These are phyloP conservation scores for Pestalotiopsis sp. DNA, from an alignment of 2,329 filamentous ascomycete species.

Conservation along the genomic window DNA sequence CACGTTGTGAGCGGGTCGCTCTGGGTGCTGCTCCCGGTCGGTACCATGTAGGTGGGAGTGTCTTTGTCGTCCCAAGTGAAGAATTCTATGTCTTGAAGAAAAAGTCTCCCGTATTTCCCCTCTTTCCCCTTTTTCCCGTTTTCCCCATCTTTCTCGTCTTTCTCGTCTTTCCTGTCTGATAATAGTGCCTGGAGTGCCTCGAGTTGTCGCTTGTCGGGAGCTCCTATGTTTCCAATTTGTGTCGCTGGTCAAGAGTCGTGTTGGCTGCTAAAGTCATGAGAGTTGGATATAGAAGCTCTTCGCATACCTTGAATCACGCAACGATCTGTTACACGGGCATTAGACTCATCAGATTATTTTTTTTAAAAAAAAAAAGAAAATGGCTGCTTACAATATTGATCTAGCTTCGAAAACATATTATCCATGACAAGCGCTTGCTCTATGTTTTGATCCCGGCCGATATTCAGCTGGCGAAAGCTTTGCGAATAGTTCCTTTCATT, in stretches of 20 bases:
- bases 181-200: background rate
- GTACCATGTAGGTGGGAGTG: background rate
- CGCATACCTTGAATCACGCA: background rate
- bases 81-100: background rate
- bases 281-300: too few relatives aligned
- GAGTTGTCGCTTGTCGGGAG: background rate
- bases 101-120: too few relatives aligned
- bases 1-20: too few relatives aligned
- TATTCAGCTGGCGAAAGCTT: background rate
- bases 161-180: too few relatives aligned
- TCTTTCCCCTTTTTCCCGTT: too few relatives aligned
- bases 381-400: background rate
- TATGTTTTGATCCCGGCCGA: background rate
- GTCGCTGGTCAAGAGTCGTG: background rate
- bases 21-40: background rate
- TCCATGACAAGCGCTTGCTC: background rate
- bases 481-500: background rate
- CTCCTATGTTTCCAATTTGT: too few relatives aligned
- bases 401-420: background rate
- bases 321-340: background rate
- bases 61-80: background rate
- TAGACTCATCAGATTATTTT: too few relatives aligned
- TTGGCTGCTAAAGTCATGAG: background rate
- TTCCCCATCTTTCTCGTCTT: too few relatives aligned
- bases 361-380: too few relatives aligned